Evolutionary conservation across 2,329 filamentous ascomycete species (phyloP), one percentile per base, ranked within the genome.

Genomic region (Ophiocordyceps australis): DNA sequence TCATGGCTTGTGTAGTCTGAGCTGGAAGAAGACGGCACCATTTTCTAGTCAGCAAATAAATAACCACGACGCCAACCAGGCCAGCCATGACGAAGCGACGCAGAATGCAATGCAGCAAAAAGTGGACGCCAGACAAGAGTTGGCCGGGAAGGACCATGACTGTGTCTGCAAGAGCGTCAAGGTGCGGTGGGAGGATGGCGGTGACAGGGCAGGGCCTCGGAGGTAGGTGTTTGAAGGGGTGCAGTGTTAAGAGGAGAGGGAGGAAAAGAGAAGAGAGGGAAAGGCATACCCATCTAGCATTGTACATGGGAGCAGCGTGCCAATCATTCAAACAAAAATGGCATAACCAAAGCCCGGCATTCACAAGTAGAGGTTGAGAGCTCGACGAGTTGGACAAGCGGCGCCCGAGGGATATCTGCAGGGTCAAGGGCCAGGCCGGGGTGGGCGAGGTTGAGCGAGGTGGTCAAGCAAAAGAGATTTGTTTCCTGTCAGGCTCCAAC

Each of bases 1-100:
- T 70, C 66, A 75, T 74, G 30, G 47, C 64, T 42, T 50, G 49
- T 40, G 49, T 50, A 49, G 48, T 43, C 46, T 52, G 59, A 65
- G 45, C 30, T 28, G 25, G 17, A 19, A 23, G 32, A 24, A 27
- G 32, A 28, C 25, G 28, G 32, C 25, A 22, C 29, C 31, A 25
- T 30, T 27, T 34, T 27, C n/a, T n/a, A n/a, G 40, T 49, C 39
- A 49, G 46, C 40, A 39, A 32, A 31, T 38, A 36, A 16, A 42
- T 32, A 27, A 26, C 32, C 23, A 36, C 12, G 16, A 30, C 14
- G 26, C 31, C 30, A 22, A 35, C 18, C 7, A 38, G 17, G 23
- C 27, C 18, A 19, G 34, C 23, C 22, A 37, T 27, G 19, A n/a
- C n/a, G n/a, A n/a, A n/a, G n/a, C n/a, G n/a, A n/a, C n/a, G n/a